phyloP scores from a whole-genome alignment of 108 stramenopile species.

The Cyclotella atomus region DNA sequence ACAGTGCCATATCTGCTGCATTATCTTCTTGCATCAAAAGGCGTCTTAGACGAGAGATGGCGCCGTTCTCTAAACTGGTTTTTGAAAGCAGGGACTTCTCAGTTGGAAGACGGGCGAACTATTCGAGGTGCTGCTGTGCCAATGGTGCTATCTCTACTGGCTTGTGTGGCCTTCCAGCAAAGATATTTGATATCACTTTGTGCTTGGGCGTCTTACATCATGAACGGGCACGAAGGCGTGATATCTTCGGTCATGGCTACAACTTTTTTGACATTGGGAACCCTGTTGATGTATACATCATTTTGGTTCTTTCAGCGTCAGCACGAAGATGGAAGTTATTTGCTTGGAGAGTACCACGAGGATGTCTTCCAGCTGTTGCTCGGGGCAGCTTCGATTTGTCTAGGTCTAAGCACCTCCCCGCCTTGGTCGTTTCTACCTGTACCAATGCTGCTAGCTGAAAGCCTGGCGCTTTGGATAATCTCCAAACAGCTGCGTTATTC shows the following conservation, averaged over 20 bases:
- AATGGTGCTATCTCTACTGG: conserved; percentile 50
- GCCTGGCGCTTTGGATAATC: conserved; percentile 67
- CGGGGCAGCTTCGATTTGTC: conserved; percentile 51
- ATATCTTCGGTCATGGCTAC: conserved; percentile 39
- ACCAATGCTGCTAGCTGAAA: conserved; percentile 71
- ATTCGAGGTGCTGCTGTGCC: conserved; percentile 61
- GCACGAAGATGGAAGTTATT: conserved; percentile 49
- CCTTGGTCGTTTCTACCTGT: conserved; percentile 79
- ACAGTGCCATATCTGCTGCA: conserved; percentile 74
- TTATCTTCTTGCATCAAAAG: conserved; percentile 50
- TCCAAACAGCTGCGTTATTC: conserved; percentile 77
- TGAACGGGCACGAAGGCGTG: conserved; percentile 66
- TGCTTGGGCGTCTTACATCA: conserved; percentile 63
- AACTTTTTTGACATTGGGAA: conserved; percentile 60
- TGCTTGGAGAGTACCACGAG: conserved; percentile 86
- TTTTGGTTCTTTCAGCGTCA: conserved; percentile 69
- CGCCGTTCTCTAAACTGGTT: conserved; percentile 44
- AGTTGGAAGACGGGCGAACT: conserved; percentile 38
- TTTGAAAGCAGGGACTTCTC: conserved; percentile 39
- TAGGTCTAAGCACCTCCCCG: conserved; percentile 72
- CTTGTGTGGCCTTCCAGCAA: conserved; percentile 70
- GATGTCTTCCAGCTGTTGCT: conserved; percentile 75
- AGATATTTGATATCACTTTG: conserved; percentile 72
- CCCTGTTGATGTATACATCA: conserved; percentile 48
- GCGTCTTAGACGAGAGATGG: conserved; percentile 44